Percentiles rank a stretch among this genome's conserved stretches.
Conservation (phyloP, 352 stramenopile genomes). For the Phytophthora crassamura region DNA sequence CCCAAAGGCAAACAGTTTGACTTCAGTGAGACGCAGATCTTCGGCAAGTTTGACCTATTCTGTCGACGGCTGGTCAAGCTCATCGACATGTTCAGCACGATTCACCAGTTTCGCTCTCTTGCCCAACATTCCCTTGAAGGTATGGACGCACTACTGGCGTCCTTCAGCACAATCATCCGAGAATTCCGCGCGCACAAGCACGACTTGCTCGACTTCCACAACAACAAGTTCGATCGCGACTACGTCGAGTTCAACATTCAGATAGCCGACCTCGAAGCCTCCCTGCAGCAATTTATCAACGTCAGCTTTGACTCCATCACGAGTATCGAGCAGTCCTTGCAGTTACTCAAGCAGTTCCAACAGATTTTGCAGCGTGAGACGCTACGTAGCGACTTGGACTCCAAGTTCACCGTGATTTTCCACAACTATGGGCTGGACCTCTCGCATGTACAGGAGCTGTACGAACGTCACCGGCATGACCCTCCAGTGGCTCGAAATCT, state of each 20-base stretch:
- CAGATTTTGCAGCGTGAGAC: slow-evolving; percentile 89
- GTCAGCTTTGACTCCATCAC: slow-evolving; percentile 90
- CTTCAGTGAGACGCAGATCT: slow-evolving; percentile 92
- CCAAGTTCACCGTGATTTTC: slow-evolving; percentile 93
- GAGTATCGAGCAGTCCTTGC: slow-evolving; percentile 88
- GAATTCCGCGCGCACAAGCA: slow-evolving; percentile 85
- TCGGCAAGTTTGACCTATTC: slow-evolving; percentile 93
- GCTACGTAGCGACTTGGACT: slow-evolving; percentile 82
- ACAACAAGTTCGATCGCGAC: slow-evolving; percentile 93
- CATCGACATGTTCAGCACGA: slow-evolving; percentile 93
- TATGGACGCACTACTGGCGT: slow-evolving; percentile 81
- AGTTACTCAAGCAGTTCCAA: slow-evolving; percentile 89
- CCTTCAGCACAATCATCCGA: slow-evolving; percentile 85
- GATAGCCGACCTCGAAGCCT: slow-evolving; percentile 88
- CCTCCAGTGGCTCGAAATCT: slow-evolving; percentile 83
- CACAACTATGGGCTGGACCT: slow-evolving; percentile 92
- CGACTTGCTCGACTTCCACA: slow-evolving; percentile 89
- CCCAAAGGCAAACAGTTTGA: slow-evolving; percentile 92
- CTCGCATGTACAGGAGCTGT: slow-evolving; percentile 84
- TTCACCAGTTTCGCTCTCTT: slow-evolving; percentile 92
- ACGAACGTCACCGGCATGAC: slow-evolving; percentile 88
- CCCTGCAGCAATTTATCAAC: slow-evolving; percentile 92
- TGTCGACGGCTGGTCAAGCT: slow-evolving; percentile 90
- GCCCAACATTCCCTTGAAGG: slow-evolving; percentile 92
- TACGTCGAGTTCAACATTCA: slow-evolving; percentile 96